These are phyloP conservation scores for Eleusine indica DNA, from an alignment of 176 grass and related monocot species.

Conservation along the genomic window DNA sequence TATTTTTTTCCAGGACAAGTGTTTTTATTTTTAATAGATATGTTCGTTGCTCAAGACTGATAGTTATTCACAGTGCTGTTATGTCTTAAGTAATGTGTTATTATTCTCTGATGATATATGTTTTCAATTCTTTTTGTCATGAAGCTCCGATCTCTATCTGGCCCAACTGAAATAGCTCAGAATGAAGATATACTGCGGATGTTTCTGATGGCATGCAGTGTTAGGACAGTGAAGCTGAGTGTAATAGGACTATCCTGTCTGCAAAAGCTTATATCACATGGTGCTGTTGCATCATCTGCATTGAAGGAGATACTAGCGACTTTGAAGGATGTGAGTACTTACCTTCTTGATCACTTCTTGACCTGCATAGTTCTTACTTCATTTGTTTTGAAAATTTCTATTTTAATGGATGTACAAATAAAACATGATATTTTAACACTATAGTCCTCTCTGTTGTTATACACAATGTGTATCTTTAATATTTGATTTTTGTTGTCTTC, in stretches of 20 bases:
- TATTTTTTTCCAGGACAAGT: background rate
- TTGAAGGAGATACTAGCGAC: slow-evolving; percentile 83
- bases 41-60: too few species aligned
- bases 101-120: slow-evolving; percentile 16
- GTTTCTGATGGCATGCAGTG: slow-evolving; percentile 94
- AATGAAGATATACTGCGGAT: slow-evolving; percentile 87
- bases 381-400: slow-evolving; percentile 16
- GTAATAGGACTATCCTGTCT: slow-evolving; percentile 95
- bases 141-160: slow-evolving; percentile 87
- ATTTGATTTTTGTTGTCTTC: slow-evolving; percentile 15
- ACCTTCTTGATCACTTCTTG: slow-evolving; percentile 9
- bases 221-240: slow-evolving; percentile 91
- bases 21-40: background rate
- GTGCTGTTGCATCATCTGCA: slow-evolving; percentile 80
- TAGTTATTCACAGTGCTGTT: background rate
- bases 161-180: slow-evolving; percentile 86
- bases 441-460: slow-evolving; percentile 10
- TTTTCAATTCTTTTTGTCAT: slow-evolving; percentile 36
- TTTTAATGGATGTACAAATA: slow-evolving; percentile 19
- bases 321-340: slow-evolving; percentile 87
- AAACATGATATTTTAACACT: slow-evolving; percentile 13
- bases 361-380: slow-evolving; percentile 20
- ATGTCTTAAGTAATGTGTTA: slow-evolving; percentile 17
- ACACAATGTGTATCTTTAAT: background rate
- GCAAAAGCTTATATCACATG: slow-evolving; percentile 98